Conservation (phyloP, 129 eudicot species). For the Flaveria bidentis region DNA sequence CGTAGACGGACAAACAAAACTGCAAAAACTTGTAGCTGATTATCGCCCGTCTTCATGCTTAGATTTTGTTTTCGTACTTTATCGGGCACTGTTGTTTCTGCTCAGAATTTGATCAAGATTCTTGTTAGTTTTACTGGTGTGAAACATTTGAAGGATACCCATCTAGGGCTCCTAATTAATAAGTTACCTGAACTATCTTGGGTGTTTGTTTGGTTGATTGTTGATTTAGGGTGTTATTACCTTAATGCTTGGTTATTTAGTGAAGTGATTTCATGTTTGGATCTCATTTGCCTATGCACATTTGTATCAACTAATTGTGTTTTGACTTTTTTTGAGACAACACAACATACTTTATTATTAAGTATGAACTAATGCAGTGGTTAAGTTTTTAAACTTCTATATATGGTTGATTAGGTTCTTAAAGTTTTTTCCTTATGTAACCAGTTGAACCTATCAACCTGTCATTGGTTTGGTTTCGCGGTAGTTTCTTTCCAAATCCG, state of each 20-base stretch:
- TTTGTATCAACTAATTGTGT: neutral
- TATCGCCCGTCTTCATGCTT: constrained; percentile 18
- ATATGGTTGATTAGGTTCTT: no score
- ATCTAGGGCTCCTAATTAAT: constrained; percentile 40
- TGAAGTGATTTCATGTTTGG: constrained; percentile 19
- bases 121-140: constrained; percentile 38
- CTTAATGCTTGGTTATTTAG: constrained; percentile 15
- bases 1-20: constrained; percentile 11
- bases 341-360: neutral
- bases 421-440: no score
- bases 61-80: constrained; percentile 21
- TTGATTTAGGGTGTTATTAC: constrained; percentile 16
- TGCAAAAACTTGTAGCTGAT: constrained; percentile 35
- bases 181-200: constrained; percentile 35
- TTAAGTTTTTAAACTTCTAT: no score
- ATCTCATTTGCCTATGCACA: neutral
- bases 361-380: no score
- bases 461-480: no score
- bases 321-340: neutral
- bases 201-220: neutral
- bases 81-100: constrained; percentile 26
- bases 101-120: constrained; percentile 25
- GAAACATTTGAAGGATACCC: constrained; percentile 50
- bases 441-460: no score
- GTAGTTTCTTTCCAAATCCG: neutral